Base-by-base conservation (phyloP, 345 rosid species). In the Hibiscus syriacus region DNA sequence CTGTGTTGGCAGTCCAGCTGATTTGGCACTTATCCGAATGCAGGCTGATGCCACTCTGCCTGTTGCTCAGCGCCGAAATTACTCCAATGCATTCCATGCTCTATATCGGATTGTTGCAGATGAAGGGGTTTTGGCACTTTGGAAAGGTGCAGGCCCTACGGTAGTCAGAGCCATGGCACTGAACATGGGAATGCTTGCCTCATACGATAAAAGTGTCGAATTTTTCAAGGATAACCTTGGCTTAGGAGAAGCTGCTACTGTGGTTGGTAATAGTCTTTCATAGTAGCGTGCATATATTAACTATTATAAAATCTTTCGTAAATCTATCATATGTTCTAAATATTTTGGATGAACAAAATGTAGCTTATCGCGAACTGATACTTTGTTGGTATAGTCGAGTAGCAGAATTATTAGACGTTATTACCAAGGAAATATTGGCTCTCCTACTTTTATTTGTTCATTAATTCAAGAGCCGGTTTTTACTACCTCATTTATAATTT, bases 111-210 rank as follows among this genome's bases (percentile, higher is more conserved):
- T 53, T 11, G 16, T 23, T 53, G 30, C 30, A 4, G 57, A 53
- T 53, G 57, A 53, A 23, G 57, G 57, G 29, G n/a, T 53, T 53
- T 53, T 53, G 57, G 30, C 57, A 23, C 57, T 53, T 22, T 53
- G 57, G 57, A 53, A 53, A 53, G 57, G 57, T 53, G 57, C 57
- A 53, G 57, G 57, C 30, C 57, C 57, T 23, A 53, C 57, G 0
- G 57, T 53, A 0, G 57, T 53, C 30, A 53, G 57, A 53, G 57
- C 57, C 57, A 53, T 53, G 57, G 57, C 57, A 11, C 23, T 53
- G 57, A 53, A 53, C 57, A 53, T 53, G 57, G 57, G 57, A 23
- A 53, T 53, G 57, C 57, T 53, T 53, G 57, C 57, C 14, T 53
- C 57, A 10, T 53, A 53, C 4, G 57, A 53, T 53, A 29, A 53